Evolutionary conservation across 164 flowering plant genomes (phyloP), one percentile per base, ranked within the genome.

Genomic region (Warburgia ugandensis): DNA sequence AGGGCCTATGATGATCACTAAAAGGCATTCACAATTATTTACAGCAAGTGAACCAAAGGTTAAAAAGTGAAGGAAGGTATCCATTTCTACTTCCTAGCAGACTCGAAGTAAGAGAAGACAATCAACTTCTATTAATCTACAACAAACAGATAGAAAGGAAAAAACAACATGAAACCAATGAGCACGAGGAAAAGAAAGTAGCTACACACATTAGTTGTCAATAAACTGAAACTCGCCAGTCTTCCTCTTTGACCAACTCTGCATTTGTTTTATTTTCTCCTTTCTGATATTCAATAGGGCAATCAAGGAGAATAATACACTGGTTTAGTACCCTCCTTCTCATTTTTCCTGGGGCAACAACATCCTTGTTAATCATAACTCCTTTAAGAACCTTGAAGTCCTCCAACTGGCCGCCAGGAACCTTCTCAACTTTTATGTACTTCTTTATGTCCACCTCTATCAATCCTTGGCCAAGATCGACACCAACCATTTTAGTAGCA

Each of bases 221-320:
- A 36, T 6, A 12, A 35, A 27, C 16, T 32, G 6, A 52, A 52
- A 21, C 45, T 52, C 48, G 61, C 70, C 97, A 91, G 55, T 92
- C 98, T 61, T 88, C 98, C 67, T 87, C 98, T 54, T 69, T 79
- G 29, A 85, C 60, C 75, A 92, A 61, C 65, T 92, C 98, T 8
- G 98, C 95, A 71, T 92, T 92, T 48, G 98, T 92, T 52, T 92
- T 96, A 60, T 88, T 92, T 69, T 92, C 98, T 0, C 96, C 96
- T 61, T 92, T 92, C 62, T 92, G 87, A 65, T 92, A 92, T 65
- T 92, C 98, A 40, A 92, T 84, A 22, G 95, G 94, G 48, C 81
- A 78, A 68, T 88, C 96, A 39, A 92, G 85, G 54, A 92, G 91
- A 56, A 88, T 81, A 25, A 88, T 86, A 1, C 91, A 86, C 11